Evolutionary conservation across 2,329 filamentous ascomycete genomes (phyloP).

Genomic region (Aureobasidium mangrovei): DNA sequence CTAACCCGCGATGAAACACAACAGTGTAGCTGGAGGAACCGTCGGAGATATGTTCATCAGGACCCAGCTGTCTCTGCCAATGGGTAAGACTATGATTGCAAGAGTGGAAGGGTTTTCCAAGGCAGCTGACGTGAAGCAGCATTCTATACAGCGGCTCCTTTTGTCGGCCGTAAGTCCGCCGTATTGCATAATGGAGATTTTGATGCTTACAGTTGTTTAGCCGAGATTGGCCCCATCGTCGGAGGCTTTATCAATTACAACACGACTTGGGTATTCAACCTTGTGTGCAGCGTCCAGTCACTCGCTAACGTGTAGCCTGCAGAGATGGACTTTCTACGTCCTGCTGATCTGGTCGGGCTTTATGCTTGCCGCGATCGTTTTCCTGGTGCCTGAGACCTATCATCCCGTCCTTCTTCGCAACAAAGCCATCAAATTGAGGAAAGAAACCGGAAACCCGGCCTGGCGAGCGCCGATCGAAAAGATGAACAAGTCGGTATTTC

Average conservation of each 20-base stretch:
- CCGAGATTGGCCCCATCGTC: slow-evolving; percentile 49
- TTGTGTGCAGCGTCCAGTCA: not conserved
- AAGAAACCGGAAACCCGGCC: slow-evolving; percentile 66
- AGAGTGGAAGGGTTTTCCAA: not conserved
- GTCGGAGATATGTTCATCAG: slow-evolving; percentile 70
- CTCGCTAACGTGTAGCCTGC: not conserved
- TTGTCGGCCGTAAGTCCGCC: slow-evolving; percentile 39
- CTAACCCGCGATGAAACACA: not conserved
- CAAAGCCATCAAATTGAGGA: slow-evolving; percentile 62
- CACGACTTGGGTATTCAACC: slow-evolving; percentile 44
- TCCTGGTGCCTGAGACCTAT: slow-evolving; percentile 83
- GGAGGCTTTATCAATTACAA: slow-evolving; percentile 79
- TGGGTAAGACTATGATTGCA: slow-evolving; percentile 46
- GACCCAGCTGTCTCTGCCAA: slow-evolving; percentile 64
- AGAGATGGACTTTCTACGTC: slow-evolving; percentile 58
- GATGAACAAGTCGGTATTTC: slow-evolving; percentile 55
- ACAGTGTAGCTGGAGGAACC: slow-evolving; percentile 67
- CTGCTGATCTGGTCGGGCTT: slow-evolving; percentile 72
- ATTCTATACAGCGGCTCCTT: slow-evolving; percentile 49
- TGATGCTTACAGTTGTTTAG: slow-evolving; percentile 47
- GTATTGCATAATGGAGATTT: not conserved
- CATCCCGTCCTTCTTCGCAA: slow-evolving; percentile 60
- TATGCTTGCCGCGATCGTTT: slow-evolving; percentile 53
- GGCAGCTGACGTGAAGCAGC: slow-evolving; percentile 4
- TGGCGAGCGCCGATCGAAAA: slow-evolving; percentile 74